Evolutionary conservation across 2,329 filamentous ascomycete genomes (phyloP).

Genomic region (Bipolaris sorokiniana): DNA sequence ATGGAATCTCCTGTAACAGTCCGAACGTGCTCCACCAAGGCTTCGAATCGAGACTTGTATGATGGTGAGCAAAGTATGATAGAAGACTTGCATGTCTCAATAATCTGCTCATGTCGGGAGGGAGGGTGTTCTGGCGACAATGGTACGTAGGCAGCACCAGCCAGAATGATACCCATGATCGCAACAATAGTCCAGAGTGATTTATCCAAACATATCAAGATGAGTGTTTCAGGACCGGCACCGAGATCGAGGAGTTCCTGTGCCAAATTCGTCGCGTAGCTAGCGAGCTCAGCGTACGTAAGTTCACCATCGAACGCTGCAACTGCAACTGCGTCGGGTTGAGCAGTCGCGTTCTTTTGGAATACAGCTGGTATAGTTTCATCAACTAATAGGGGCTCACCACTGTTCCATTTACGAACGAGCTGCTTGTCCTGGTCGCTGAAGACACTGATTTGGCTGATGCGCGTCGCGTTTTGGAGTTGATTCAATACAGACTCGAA

Average conservation of each 20-base stretch:
- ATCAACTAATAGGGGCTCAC: slow-evolving; percentile 28
- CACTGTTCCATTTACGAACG: slow-evolving; percentile 32
- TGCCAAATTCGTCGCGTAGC: slow-evolving; percentile 34
- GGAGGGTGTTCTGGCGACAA: slow-evolving; percentile 36
- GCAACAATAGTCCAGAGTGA: slow-evolving; percentile 47
- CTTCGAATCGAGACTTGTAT: slow-evolving; percentile 29
- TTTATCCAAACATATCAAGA: slow-evolving; percentile 47
- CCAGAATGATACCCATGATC: slow-evolving; percentile 46
- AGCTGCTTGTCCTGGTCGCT: slow-evolving; percentile 37
- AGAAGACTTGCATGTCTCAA: slow-evolving; percentile 35
- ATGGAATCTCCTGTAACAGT: slow-evolving; percentile 26
- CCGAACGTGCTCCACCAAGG: slow-evolving; percentile 27
- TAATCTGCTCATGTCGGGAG: slow-evolving; percentile 37
- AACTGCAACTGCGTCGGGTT: slow-evolving; percentile 32
- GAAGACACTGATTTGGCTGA: slow-evolving; percentile 35
- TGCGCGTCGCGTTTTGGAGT: slow-evolving; percentile 27
- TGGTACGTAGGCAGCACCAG: slow-evolving; percentile 44
- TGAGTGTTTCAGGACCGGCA: slow-evolving; percentile 42
- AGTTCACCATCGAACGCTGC: slow-evolving; percentile 41
- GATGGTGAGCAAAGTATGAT: slow-evolving; percentile 38
- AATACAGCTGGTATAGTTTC: slow-evolving; percentile 38
- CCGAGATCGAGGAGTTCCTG: slow-evolving; percentile 39
- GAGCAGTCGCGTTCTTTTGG: slow-evolving; percentile 23
- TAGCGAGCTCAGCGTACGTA: slow-evolving; percentile 35
- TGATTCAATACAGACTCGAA: slow-evolving; percentile 38